Base-by-base conservation (phyloP, 1,139 yeast genomes). In the Blastobotrys capitulatus region DNA sequence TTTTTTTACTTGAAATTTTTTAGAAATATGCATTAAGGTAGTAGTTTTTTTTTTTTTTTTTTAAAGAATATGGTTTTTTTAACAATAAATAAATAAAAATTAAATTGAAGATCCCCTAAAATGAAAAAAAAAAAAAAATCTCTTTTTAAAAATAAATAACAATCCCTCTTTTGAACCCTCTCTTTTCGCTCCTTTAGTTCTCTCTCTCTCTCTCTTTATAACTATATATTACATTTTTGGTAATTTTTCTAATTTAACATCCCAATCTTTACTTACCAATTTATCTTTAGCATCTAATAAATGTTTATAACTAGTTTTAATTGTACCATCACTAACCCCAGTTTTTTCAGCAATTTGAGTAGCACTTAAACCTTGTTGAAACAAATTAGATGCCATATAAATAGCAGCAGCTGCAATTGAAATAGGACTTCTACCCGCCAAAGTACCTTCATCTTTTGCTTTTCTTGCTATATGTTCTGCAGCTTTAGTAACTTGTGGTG, bases 251-350 rank as follows among this genome's bases (percentile, higher is more conserved):
- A 84, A 63, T 47, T 78, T 76, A 12, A 86, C 84, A 60, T 78
- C 82, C 90, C 96, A 86, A 55, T 76, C 77, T 32, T 89, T 92
- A 63, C 88, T 95, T 20, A 88, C 76, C 49, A 89, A 76, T 55
- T 82, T 80, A 41, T 83, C 88, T 50, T 73, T 68, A 55, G 83
- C 86, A 56, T 86, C 90, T 65, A 79, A 84, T 71, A 92, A 73
- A 43, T 84, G 83, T 67, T 86, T 86, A 66, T 88, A 92, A 44
- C 95, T 84, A 2, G 97, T 88, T 67, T 92, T 88, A 60, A 92
- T 92, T 1, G 98, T 92, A 58, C 97, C 97, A 64, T 92, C 98
- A 62, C 96, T 86, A 19, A 92, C 98, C 57, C 97, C 98, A n/a
- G 97, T 82, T 60, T 86, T 87, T 59, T 89, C 96, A 8, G 96